phyloP scores from a whole-genome alignment of 768 basidiomycete species.

The Phanerochaete carnosa region DNA sequence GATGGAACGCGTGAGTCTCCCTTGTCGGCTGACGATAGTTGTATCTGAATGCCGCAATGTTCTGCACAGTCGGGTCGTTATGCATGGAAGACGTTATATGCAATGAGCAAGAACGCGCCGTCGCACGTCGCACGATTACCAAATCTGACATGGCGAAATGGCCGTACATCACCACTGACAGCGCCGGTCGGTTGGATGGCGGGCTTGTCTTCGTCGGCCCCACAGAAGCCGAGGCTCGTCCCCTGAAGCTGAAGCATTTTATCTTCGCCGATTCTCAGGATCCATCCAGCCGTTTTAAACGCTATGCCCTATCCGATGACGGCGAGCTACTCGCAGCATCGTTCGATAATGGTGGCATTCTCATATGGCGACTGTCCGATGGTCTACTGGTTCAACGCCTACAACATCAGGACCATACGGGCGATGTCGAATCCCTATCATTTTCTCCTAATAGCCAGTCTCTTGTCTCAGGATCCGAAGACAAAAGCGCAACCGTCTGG shows the following conservation, averaged over 20 bases:
- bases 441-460: no score
- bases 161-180: not conserved
- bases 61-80: no score
- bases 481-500: no score
- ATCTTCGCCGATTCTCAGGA: not conserved
- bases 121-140: not conserved
- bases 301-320: conserved; percentile 18
- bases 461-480: no score
- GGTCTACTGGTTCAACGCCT: conserved; percentile 1
- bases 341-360: conserved; percentile 19
- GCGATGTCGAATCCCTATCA: conserved; percentile 5
- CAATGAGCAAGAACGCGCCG: no score
- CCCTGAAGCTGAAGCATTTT: not conserved
- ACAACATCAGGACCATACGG: conserved; percentile 8
- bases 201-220: not conserved
- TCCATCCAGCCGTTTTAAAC: conserved; percentile 1
- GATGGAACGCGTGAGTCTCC: no score
- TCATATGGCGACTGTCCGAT: conserved; percentile 21
- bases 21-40: no score
- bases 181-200: not conserved
- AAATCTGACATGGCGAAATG: not conserved
- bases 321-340: conserved; percentile 23
- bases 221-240: not conserved
- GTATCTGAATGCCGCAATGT: no score
- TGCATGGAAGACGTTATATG: no score